Evolutionary conservation across 495 filamentous ascomycete species (phyloP).

Genomic region (Penicillium odoratum): DNA sequence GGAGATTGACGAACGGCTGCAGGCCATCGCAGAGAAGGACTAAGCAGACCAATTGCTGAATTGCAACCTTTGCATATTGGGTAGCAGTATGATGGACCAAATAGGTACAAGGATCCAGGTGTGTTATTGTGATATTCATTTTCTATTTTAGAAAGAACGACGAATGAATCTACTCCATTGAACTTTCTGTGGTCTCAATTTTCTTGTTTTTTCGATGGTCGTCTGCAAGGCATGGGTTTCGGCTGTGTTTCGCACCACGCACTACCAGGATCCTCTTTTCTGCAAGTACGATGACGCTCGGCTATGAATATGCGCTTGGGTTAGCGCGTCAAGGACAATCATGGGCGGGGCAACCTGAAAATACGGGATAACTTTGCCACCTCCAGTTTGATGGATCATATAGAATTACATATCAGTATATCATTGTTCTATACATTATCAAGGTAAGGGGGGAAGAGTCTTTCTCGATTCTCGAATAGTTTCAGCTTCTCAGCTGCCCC

Average conservation of each 20-base stretch:
- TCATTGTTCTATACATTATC: not conserved
- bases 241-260: constrained; percentile 15
- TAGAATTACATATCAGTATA: not conserved
- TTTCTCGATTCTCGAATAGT: not conserved
- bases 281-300: not conserved
- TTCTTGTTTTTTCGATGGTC: constrained; percentile 14
- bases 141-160: constrained; percentile 9
- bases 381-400: not conserved
- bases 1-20: constrained; percentile 96
- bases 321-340: not conserved
- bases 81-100: not conserved
- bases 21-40: constrained; percentile 98
- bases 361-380: not conserved
- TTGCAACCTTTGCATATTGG: not conserved
- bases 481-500: constrained; percentile 18
- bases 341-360: not conserved
- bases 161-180: constrained; percentile 10
- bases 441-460: not conserved
- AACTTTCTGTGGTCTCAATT: not conserved
- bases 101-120: not conserved
- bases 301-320: constrained; percentile 1
- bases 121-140: not conserved
- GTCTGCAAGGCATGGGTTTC: constrained; percentile 22
- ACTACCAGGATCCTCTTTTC: not conserved
- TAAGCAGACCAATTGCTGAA: constrained; percentile 41